Evolutionary conservation across 139 green algal species (phyloP), one percentile per base, ranked within the genome.

Genomic region (Picochlorum costavermella): DNA sequence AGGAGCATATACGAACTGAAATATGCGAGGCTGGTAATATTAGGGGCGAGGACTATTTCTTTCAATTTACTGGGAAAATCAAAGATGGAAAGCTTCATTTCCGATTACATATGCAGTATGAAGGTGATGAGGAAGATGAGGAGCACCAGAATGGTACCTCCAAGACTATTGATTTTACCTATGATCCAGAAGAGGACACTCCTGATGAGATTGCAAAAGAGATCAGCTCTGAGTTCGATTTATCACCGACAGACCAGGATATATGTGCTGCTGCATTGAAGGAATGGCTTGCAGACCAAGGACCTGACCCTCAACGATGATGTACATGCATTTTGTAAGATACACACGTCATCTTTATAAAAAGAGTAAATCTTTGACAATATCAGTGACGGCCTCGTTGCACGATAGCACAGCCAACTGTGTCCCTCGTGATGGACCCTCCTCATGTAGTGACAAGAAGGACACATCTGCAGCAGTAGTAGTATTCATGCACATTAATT

Each of bases 161-260:
- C 56, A 75, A 75, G 40, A 97, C 90, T 17, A 92, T 99, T n/a
- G 89, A 97, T 66, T 99, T 99, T 75, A 84, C 86, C 10, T 98
- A 96, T 70, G 84, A 96, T 64, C 83, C 86, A 10, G 84, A 70
- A 31, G 64, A 61, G 48, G 64, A 70, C 71, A 95, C 89, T 3
- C 77, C 91, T 9, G 87, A 96, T 51, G 89, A 84, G 31, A 87
- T 99, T 45, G 91, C 91, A 9, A 72, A 55, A 6, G 93, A 99
- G 75, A 96, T 99, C 67, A 80, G 79, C 17, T 79, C 91, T 58
- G 84, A 96, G 78, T 96, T 98, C 61, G 73, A 79, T 59, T 79
- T 95, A 40, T 90, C 76, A 50, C 75, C 76, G 57, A 95, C 88
- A 20, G 90, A 96, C 71, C 85, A 82, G 0, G 88, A 95, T 75